Base-by-base conservation (phyloP, 1,284 basidiomycete genomes). In the Albatrellus sp. region DNA sequence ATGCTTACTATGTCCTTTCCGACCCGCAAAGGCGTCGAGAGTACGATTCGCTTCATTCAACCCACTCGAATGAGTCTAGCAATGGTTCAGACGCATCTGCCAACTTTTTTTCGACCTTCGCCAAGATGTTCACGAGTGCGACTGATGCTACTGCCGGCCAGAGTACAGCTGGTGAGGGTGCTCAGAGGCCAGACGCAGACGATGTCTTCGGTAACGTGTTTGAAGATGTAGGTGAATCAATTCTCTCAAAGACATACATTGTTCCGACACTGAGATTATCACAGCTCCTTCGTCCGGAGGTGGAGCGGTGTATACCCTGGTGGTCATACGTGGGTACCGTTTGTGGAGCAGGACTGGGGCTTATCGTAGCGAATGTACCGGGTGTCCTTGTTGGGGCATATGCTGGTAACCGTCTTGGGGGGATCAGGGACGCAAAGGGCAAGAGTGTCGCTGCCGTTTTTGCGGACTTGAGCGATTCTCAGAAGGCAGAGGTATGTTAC, bases 1-100 rank as follows among this genome's bases (percentile, higher is more conserved):
- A 98, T 65, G 93, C 93, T 9, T 97, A 97, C 67, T 98, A 92
- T 60, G 88, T 96, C 7, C 76, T 98, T 20, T 93, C 89, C 0
- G 90, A 97, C 62, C 62, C 77, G 1, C 69, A 78, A 36, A 71
- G 91, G 43, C 74, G 86, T 44, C 67, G 60, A 52, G 92, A 97
- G 63, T 97, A 97, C 57, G 90, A 93, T 55, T 54, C 58, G 0
- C 67, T 91, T 3, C 78, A 87, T 60, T 55, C 64, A 8, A 68
- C 75, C 2, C 72, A 70, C 40, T 54, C 68, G 13, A 57, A 65
- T 34, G 73, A 78, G 53, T 72, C 63, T 46, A 73, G 75, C 11
- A 65, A 63, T 30, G 73, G 84, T 51, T 82, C 89, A 13, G 69
- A 67, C 32, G 71, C 85, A 0, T 84, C 82, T 1, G 68, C 73